Evolutionary conservation across 2,329 filamentous ascomycete species (phyloP).

Genomic region (Monilinia fructigena): DNA sequence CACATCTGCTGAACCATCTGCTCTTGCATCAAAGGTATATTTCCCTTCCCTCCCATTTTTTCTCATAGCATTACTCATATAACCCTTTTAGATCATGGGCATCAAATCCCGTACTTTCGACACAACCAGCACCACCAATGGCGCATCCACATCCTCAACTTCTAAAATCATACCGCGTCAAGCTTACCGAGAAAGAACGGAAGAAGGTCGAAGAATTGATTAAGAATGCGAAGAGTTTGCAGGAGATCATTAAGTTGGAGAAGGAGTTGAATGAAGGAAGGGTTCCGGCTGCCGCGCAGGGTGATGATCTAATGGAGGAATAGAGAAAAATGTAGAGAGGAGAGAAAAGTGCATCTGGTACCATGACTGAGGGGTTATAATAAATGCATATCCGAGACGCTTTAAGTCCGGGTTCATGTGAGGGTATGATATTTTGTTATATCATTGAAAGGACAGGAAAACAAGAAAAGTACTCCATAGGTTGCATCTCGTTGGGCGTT

Average conservation of each 20-base stretch:
- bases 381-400: slow-evolving; percentile 24
- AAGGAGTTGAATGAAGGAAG: slow-evolving; percentile 88
- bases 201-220: slow-evolving; percentile 84
- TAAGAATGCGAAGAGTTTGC: slow-evolving; percentile 80
- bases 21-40: slow-evolving; percentile 68
- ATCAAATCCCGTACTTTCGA: slow-evolving; percentile 78
- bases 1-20: slow-evolving; percentile 71
- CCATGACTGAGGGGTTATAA: slow-evolving; percentile 2
- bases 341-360: background rate
- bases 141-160: slow-evolving; percentile 46
- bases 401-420: background rate
- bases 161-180: slow-evolving; percentile 74
- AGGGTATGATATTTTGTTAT: background rate
- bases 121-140: slow-evolving; percentile 43
- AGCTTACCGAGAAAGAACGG: slow-evolving; percentile 85
- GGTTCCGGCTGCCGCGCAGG: slow-evolving; percentile 67
- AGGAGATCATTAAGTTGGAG: slow-evolving; percentile 87
- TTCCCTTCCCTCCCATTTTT: background rate
- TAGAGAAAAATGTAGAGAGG: slow-evolving; percentile 35
- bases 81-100: slow-evolving; percentile 67
- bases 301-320: slow-evolving; percentile 61
- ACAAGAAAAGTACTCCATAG: slow-evolving; percentile 11
- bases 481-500: slow-evolving; percentile 22
- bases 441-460: background rate
- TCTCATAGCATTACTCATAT: background rate